Evolutionary conservation across 371 early-diverging fungal genomes (phyloP), one percentile per base, ranked within the genome.

Genomic region (Mucor mucedo): DNA sequence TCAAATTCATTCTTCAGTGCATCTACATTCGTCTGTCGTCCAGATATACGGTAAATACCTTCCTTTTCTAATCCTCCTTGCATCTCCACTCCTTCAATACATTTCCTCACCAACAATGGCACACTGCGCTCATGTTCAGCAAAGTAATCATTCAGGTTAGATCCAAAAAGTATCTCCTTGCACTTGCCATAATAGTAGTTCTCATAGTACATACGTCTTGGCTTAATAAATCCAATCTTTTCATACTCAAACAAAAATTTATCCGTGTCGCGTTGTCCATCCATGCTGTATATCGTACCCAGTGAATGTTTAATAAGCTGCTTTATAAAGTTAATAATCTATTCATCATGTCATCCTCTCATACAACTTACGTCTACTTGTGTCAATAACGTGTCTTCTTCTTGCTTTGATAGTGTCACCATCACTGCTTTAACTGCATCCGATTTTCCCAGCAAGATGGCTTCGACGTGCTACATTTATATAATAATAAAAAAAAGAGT

Each of bases 31-130:
- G 71, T 76, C 35, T 84, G 82, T 28, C 83, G 75, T 29, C 87
- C 87, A 9, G 83, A 79, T 9, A 88, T 71, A 29, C 88, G 69
- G 60, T 88, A 88, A 30, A 88, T 82, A 9, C 88, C 88, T 60
- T 88, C 88, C 27, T 74, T 75, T 32, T 82, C 76, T 32, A 85
- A 63, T 9, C 84, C 84, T 58, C 84, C 85, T 45, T 79, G 48
- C 5, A 67, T 60, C 38, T 88, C 85, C 35, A 88, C 71, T 11
- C 77, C 78, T 11, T 79, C 63, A 5, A 84, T 63, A 54, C 84
- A 84, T 58, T 80, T 77, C 21, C 66, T 55, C 8, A 88, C 72
- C 1, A 87, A 65, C 27, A 77, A 52, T 1, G 88, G 88, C 5
- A 87, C 80, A 0, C 68, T 68, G 27, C 74, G 63, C 3, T 70